phyloP scores from a whole-genome alignment of 1,284 basidiomycete species.

The Marasmius sp. region DNA sequence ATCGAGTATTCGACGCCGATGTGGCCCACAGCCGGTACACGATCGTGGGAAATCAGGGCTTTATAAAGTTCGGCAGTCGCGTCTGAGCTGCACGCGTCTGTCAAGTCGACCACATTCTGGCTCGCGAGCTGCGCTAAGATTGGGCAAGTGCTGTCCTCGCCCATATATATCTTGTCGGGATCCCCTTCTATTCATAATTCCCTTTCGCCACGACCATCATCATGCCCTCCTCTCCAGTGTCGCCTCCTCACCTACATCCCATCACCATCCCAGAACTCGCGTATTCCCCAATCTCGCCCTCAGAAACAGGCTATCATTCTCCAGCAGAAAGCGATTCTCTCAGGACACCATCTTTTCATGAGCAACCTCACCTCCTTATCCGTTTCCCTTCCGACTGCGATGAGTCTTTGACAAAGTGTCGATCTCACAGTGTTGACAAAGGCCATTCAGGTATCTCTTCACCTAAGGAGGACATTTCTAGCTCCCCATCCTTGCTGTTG shows the following conservation, averaged over 20 bases:
- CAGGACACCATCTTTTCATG: slow-evolving; percentile 22
- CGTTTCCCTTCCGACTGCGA: slow-evolving; percentile 1
- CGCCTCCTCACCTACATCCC: slow-evolving; percentile 15
- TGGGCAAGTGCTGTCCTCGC: not conserved
- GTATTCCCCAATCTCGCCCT: slow-evolving; percentile 33
- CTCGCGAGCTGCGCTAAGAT: not conserved
- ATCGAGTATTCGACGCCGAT: not conserved
- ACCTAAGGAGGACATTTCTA: not conserved
- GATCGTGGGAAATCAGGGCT: not conserved
- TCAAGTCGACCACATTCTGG: not conserved
- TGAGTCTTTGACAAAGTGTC: slow-evolving; percentile 14
- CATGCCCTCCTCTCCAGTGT: slow-evolving; percentile 9
- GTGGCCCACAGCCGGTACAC: not conserved
- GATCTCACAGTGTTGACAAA: slow-evolving; percentile 3
- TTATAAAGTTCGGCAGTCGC: not conserved
- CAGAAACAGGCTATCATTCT: slow-evolving; percentile 35
- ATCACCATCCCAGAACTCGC: slow-evolving; percentile 24
- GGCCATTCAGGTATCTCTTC: not conserved
- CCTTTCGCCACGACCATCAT: not conserved
- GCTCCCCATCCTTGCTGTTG: not conserved
- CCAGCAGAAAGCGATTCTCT: slow-evolving; percentile 39
- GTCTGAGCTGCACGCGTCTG: not conserved
- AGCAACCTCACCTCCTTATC: slow-evolving; percentile 14
- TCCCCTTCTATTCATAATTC: not conserved
- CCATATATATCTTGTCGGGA: not conserved